Evolutionary conservation across 2,329 filamentous ascomycete species (phyloP), one percentile per base, ranked within the genome.

Genomic region (Alternaria sp.): DNA sequence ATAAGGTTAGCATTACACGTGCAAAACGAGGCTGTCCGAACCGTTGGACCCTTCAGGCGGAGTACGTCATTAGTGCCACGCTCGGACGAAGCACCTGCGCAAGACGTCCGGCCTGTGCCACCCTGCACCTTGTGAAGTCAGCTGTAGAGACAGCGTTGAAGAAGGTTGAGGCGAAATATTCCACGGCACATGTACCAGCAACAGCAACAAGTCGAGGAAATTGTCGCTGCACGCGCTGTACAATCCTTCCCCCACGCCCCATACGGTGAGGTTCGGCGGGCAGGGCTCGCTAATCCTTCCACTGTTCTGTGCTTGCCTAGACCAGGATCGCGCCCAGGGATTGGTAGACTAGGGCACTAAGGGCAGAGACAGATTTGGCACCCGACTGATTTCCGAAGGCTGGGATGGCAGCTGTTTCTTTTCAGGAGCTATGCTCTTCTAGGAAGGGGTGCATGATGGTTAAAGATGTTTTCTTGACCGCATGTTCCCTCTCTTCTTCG

Each of bases 381-480:
- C 57, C 54, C 65, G 65, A 67, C 56, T 34, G 58, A 63, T 65
- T 63, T 65, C 65, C 65, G 65, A 63, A 49, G 63, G 49, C 60
- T 66, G 63, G 63, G 63, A 51, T 63, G 62, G 61, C 51, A 64
- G 62, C 28, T 59, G 24, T 60, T 49, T 49, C 51, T 68, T 69
- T 66, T 62, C 58, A 57, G 41, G 52, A 55, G 55, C 66, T 67
- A 71, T 57, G 56, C 62, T 61, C 49, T 59, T 65, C 67, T 49
- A 49, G 59, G 64, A 57, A 52, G 51, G 54, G 57, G 51, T 62
- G 59, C 59, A 52, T 52, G 53, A 53, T 64, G 59, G 63, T 64
- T 64, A 66, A 64, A 67, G 65, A 67, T 66, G 65, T 51, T 60
- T 49, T 60, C 54, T 65, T 67, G 65, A 67, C 65, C 65, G 65